These are phyloP conservation scores for Aspergillus sp. DNA, from an alignment of 2,329 filamentous ascomycete genomes.

Conservation along the genomic window DNA sequence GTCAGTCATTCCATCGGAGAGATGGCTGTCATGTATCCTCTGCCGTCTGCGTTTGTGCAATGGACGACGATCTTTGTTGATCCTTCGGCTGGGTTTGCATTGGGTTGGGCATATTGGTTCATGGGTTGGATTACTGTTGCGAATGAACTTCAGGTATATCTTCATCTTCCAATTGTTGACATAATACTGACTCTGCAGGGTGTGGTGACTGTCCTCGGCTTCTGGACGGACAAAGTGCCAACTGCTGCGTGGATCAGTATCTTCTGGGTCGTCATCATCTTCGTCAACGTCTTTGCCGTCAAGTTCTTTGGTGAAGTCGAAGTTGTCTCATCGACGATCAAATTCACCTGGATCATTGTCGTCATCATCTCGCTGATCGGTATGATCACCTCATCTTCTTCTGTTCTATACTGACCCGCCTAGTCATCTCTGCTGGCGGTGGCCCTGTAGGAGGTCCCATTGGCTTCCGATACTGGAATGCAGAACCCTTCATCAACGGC, in stretches of 20 bases:
- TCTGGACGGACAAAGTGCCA: constrained; percentile 42
- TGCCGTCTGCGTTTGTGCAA: constrained; percentile 45
- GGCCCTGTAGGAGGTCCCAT: constrained; percentile 33
- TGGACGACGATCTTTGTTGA: constrained; percentile 45
- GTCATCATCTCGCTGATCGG: constrained; percentile 42
- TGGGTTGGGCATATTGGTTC: constrained; percentile 48
- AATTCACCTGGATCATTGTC: constrained; percentile 46
- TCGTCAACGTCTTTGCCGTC: constrained; percentile 41
- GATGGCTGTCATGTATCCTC: constrained; percentile 44
- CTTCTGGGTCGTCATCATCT: constrained; percentile 40
- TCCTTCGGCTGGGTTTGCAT: constrained; percentile 39
- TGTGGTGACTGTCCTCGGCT: constrained; percentile 39
- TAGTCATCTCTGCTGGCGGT: constrained; percentile 43
- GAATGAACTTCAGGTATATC: constrained; percentile 34
- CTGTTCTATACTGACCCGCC: constrained; percentile 1
- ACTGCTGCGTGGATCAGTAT: constrained; percentile 43
- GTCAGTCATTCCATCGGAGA: constrained; percentile 45
- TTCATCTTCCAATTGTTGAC: background rate
- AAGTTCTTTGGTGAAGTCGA: constrained; percentile 44
- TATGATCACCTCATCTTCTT: constrained; percentile 5
- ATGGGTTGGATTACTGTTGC: constrained; percentile 42
- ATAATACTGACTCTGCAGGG: constrained; percentile 7
- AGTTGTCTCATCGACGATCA: constrained; percentile 40
- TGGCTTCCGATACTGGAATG: constrained; percentile 44
- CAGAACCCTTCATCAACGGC: constrained; percentile 38